Base-by-base conservation (phyloP, 495 filamentous ascomycete genomes). In the Penicillium cataractarum region DNA sequence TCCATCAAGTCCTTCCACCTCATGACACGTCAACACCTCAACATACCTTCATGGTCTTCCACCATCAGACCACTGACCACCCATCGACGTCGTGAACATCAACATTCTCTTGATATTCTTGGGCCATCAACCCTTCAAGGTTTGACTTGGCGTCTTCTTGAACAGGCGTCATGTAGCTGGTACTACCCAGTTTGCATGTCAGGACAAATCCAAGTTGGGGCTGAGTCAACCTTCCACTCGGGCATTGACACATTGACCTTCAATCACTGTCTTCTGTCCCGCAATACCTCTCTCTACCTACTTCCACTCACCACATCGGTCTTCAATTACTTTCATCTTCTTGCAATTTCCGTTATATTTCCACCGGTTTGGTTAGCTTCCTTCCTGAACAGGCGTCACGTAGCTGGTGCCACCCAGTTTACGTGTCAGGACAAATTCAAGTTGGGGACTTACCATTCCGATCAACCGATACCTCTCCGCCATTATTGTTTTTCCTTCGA, bases 121-220 rank as follows among this genome's bases (percentile, higher is more conserved):
- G 13, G 35, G 17, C 35, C 13, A 39, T 17, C 15, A 17, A 15
- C 35, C 32, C 10, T 33, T 39, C 15, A 39, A 39, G 21, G 21
- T 19, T 22, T 24, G 19, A 12, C 21, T 46, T 46, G 42, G 6
- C 6, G 12, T 15, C 21, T 17, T 19, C 39, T 42, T 42, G 39
- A 19, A 42, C 39, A 42, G 39, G 39, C 39, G 39, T 42, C 39
- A 42, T n/a, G 39, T 42, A 42, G n/a, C 44, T 48, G 44, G 44
- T 26, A 48, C 19, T 26, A 22, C 9, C 44, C 22, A 48, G 21
- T 46, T 46, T 22, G 44, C 19, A 22, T 24, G 21, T 13, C 22
- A 12, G 44, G 44, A 24, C 44, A 48, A 48, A 24, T 48, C 15
- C 21, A 42, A 42, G 39, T 19, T 19, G n/a, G n/a, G 8, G 8